Evolutionary conservation across 306 rosid species (phyloP).

Genomic region (Amphicarpaea edgeworthii): DNA sequence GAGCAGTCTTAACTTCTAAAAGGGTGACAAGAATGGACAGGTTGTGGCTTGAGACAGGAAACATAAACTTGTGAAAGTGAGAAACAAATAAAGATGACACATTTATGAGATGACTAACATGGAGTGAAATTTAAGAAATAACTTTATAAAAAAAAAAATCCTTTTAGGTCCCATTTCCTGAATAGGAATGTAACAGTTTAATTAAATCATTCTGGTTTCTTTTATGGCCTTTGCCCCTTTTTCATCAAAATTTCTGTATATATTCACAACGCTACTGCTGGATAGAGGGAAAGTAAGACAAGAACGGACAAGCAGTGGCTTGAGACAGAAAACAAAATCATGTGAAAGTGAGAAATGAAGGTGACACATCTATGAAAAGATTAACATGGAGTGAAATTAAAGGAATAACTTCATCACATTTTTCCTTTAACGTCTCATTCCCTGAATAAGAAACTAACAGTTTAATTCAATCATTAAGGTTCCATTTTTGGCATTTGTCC

Average conservation of each 20-base stretch:
- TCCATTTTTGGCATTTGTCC: slow-evolving; percentile 9
- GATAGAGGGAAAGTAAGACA: slow-evolving; percentile 3
- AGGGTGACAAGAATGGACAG: slow-evolving; percentile 14
- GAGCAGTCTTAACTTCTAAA: neutral
- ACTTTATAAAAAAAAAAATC: slow-evolving; percentile 29
- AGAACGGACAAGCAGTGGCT: neutral
- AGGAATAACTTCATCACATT: slow-evolving; percentile 14
- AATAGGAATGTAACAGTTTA: slow-evolving; percentile 2
- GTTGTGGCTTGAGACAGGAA: slow-evolving; percentile 16
- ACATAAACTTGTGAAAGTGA: neutral
- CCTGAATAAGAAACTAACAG: slow-evolving; percentile 16
- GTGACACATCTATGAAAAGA: slow-evolving; percentile 2
- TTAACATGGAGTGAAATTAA: slow-evolving; percentile 16
- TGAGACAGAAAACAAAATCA: slow-evolving; percentile 13
- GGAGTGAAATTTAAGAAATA: slow-evolving; percentile 4
- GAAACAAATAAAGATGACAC: slow-evolving; percentile 7
- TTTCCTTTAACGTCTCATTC: slow-evolving; percentile 18
- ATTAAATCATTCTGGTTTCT: neutral
- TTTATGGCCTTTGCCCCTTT: slow-evolving; percentile 31
- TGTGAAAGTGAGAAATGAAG: neutral
- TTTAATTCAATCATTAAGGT: slow-evolving; percentile 10
- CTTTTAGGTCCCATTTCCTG: slow-evolving; percentile 23
- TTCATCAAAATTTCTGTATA: slow-evolving; percentile 27
- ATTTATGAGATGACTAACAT: slow-evolving; percentile 13
- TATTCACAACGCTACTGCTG: slow-evolving; percentile 28